Evolutionary conservation across 2,329 filamentous ascomycete genomes (phyloP).

Genomic region (Epichloe sp.): DNA sequence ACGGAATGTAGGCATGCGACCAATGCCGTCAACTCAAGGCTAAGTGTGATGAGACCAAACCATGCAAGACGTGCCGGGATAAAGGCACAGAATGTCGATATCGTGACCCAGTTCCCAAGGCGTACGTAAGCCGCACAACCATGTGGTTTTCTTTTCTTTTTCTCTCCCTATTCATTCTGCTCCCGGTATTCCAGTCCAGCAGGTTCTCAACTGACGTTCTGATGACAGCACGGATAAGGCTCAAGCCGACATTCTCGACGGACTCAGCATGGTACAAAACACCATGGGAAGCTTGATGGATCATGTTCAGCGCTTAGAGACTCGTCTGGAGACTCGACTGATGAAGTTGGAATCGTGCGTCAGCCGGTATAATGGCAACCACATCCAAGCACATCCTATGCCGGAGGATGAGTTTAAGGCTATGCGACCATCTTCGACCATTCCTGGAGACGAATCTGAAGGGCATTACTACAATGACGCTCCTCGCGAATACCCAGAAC

Average conservation of each 20-base stretch:
- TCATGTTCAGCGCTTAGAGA: conserved; percentile 26
- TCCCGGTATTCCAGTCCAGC: not conserved
- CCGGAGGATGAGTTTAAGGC: conserved; percentile 18
- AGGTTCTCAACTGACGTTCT: conserved; percentile 6
- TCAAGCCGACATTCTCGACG: conserved; percentile 45
- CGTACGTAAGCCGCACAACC: conserved; percentile 37
- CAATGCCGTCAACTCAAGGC: conserved; percentile 78
- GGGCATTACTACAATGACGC: conserved; percentile 11
- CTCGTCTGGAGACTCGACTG: conserved; percentile 24
- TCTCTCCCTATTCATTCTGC: not conserved
- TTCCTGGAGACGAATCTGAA: conserved; percentile 4
- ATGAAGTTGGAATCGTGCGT: conserved; percentile 21
- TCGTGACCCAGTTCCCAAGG: conserved; percentile 79
- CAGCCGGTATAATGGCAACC: conserved; percentile 4
- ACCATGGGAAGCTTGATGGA: conserved; percentile 23
- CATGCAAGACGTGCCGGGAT: conserved; percentile 77
- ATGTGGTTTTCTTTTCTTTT: not conserved
- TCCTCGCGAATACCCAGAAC: conserved; percentile 17
- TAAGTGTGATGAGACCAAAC: conserved; percentile 80
- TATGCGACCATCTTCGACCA: conserved; percentile 11
- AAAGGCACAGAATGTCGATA: conserved; percentile 77
- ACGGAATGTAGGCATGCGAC: conserved; percentile 60
- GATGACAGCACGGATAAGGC: conserved; percentile 42
- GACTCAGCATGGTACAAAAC: conserved; percentile 29
- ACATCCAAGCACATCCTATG: conserved; percentile 16